phyloP scores from a whole-genome alignment of 2,329 filamentous ascomycete genomes.

The Aspergillus chevalieri region DNA sequence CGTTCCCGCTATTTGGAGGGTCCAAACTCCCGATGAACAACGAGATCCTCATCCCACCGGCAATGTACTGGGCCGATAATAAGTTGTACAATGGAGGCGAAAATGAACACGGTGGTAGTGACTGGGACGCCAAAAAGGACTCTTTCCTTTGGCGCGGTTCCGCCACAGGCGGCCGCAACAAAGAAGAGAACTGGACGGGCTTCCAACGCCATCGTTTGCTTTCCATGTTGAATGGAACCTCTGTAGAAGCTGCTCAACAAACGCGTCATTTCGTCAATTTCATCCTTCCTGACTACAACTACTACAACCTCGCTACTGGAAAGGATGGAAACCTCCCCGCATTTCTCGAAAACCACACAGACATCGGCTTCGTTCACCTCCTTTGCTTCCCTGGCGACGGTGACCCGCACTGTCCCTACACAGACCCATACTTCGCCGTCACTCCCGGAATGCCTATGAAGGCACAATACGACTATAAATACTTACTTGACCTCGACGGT shows the following conservation, averaged over 20 bases:
- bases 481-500: slow-evolving; percentile 70
- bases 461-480: slow-evolving; percentile 54
- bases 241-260: slow-evolving; percentile 6
- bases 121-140: slow-evolving; percentile 37
- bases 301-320: slow-evolving; percentile 28
- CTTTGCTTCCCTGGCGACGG: slow-evolving; percentile 36
- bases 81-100: slow-evolving; percentile 39
- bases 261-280: slow-evolving; percentile 23
- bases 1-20: slow-evolving; percentile 47
- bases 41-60: slow-evolving; percentile 46
- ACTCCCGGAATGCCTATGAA: slow-evolving; percentile 17
- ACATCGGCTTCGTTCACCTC: slow-evolving; percentile 41
- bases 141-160: slow-evolving; percentile 44
- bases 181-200: slow-evolving; percentile 56
- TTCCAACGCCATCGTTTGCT: slow-evolving; percentile 73
- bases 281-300: slow-evolving; percentile 30
- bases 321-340: slow-evolving; percentile 27
- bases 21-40: slow-evolving; percentile 45
- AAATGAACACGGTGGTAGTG: slow-evolving; percentile 29
- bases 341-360: slow-evolving; percentile 35
- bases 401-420: slow-evolving; percentile 42
- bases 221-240: slow-evolving; percentile 56
- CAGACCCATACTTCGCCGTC: slow-evolving; percentile 35
- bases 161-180: slow-evolving; percentile 44
- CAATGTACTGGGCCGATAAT: slow-evolving; percentile 45